Evolutionary conservation across 345 rosid genomes (phyloP), one percentile per base, ranked within the genome.

Genomic region (Camelina hispida): DNA sequence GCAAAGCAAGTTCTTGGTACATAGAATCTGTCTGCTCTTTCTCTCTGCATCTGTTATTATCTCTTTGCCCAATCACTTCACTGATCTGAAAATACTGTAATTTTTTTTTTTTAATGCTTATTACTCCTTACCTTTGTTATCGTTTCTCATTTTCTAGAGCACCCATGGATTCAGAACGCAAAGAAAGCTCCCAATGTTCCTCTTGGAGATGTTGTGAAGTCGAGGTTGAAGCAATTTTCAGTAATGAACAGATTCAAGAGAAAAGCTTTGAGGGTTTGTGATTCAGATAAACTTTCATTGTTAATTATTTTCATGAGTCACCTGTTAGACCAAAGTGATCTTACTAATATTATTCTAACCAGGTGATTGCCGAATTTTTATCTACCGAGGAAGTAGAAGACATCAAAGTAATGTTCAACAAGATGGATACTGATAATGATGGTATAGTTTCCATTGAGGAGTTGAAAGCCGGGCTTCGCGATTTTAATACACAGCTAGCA

Each of bases 181-280:
- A 96, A 88, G 83, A 96, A 93, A 73, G 97, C 96, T 78, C 92
- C 99, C 42, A 89, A 96, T 84, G 89, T 89, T 66, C 95, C 95
- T 77, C 99, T 93, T 67, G 99, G 99, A 54, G 99, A 96, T 85
- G 97, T 88, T 79, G 99, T 96, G 73, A 96, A 87, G 82, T 84
- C 99, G 46, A 88, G 99, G 80, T 88, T 96, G 40, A 93, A 93
- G 84, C 99, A 96, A 69, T 96, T 96, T 81, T 96, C 99, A 23
- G 87, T 93, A 91, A 96, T 93, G 99, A 96, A 96, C 87, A 86
- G 98, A 87, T 96, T 96, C 89, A 96, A 96, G 85, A 93, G 99
- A 86, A 93, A 96, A 89, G 98, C 96, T 34, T 83, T 96, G 50
- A 85, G 97, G 97, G 99, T 96, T 62, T 64, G 97, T 87, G 71